Percentiles rank a stretch among this genome's conserved stretches.
Evolutionary conservation across 495 filamentous ascomycete genomes (phyloP).

Genomic region (Hamigera avellanea): DNA sequence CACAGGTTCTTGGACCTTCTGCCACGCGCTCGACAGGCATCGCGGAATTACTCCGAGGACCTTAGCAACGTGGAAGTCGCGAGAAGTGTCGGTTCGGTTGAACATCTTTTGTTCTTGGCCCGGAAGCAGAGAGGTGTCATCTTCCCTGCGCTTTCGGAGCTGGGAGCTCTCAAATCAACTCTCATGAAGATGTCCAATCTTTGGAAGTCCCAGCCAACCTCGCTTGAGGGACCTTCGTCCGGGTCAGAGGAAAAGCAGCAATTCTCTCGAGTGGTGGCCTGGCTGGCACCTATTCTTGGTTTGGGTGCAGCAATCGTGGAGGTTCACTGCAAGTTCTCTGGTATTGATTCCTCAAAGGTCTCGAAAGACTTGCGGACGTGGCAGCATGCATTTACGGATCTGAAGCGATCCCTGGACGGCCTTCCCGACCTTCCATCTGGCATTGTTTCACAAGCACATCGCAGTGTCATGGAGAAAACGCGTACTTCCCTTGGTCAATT

Average conservation of each 20-base stretch:
- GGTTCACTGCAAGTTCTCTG: slow-evolving; percentile 50
- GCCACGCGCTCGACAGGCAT: slow-evolving; percentile 50
- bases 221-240: slow-evolving; percentile 16
- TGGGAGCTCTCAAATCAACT: slow-evolving; percentile 22
- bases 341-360: slow-evolving; percentile 28
- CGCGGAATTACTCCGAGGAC: slow-evolving; percentile 68
- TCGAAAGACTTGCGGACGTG: slow-evolving; percentile 33
- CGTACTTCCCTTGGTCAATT: slow-evolving; percentile 32
- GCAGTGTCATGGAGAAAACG: slow-evolving; percentile 32
- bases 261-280: slow-evolving; percentile 23
- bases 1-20: slow-evolving; percentile 64
- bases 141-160: slow-evolving; percentile 26
- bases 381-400: slow-evolving; percentile 31
- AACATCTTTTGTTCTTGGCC: slow-evolving; percentile 60
- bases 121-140: slow-evolving; percentile 55
- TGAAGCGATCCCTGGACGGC: slow-evolving; percentile 27
- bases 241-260: slow-evolving; percentile 9
- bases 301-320: slow-evolving; percentile 35
- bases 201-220: slow-evolving; percentile 25
- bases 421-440: slow-evolving; percentile 43
- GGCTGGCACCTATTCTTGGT: slow-evolving; percentile 39
- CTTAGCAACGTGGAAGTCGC: slow-evolving; percentile 65
- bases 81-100: slow-evolving; percentile 68
- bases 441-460: slow-evolving; percentile 35
- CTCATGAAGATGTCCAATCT: slow-evolving; percentile 28